These are phyloP conservation scores for Boechera stricta DNA, from an alignment of 345 rosid genomes.

Conservation along the genomic window DNA sequence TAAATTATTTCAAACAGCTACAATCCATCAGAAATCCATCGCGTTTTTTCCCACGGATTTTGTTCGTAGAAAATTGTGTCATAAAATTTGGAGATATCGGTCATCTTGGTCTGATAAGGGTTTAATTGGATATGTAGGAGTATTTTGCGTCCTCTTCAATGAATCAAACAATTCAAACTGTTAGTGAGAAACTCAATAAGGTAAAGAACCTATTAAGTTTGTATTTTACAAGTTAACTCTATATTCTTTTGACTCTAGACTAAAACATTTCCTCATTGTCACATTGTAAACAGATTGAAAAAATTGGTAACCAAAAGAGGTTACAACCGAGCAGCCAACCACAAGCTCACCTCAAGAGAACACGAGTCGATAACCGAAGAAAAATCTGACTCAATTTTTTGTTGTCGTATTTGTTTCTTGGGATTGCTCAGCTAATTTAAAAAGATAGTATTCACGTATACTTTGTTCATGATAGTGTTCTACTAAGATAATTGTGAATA, in stretches of 20 bases:
- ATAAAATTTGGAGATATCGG: background rate
- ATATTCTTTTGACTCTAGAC: background rate
- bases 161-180: constrained; percentile 77
- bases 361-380: constrained; percentile 59
- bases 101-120: constrained; percentile 2
- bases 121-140: constrained; percentile 56
- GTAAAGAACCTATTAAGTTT: constrained; percentile 45
- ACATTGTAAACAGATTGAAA: constrained; percentile 58
- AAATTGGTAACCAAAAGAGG: constrained; percentile 47
- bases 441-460: background rate
- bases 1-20: no score
- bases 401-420: background rate
- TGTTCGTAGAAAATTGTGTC: background rate
- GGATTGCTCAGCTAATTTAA: constrained; percentile 1
- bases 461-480: background rate
- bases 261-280: constrained; percentile 1
- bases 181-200: constrained; percentile 83
- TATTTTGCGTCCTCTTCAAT: constrained; percentile 78
- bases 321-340: constrained; percentile 59
- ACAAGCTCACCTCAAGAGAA: constrained; percentile 63
- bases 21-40: no score
- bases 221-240: constrained; percentile 7
- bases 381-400: background rate
- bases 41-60: no score
- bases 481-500: constrained; percentile 30